Evolutionary conservation across 257 asterid genomes (phyloP).

Genomic region (Petunia axillaris): DNA sequence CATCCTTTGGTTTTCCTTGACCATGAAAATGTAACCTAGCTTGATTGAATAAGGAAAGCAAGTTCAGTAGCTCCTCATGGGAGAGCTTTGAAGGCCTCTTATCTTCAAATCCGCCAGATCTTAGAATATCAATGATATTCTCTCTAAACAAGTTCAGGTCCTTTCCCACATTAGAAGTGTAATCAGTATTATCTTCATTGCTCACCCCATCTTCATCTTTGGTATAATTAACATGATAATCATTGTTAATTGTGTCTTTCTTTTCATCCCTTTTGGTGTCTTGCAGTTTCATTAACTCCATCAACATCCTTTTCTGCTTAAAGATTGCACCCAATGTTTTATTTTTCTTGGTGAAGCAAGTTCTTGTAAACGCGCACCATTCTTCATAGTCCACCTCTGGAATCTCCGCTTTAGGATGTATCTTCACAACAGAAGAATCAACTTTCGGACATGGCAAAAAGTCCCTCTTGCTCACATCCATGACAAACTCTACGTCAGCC

Average conservation of each 20-base stretch:
- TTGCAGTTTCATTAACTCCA: constrained; percentile 66
- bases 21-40: constrained; percentile 69
- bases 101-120: constrained; percentile 57
- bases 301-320: constrained; percentile 78
- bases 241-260: constrained; percentile 21
- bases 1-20: constrained; percentile 39
- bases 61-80: constrained; percentile 55
- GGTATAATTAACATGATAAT: constrained; percentile 25
- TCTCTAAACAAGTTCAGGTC: constrained; percentile 49
- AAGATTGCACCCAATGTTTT: constrained; percentile 87
- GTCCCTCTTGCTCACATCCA: constrained; percentile 92
- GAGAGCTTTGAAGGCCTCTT: constrained; percentile 89
- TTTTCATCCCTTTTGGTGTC: constrained; percentile 28
- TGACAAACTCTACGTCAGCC: constrained; percentile 78
- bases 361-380: constrained; percentile 88
- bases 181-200: constrained; percentile 28
- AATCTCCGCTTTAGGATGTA: constrained; percentile 61
- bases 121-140: constrained; percentile 49
- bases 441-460: constrained; percentile 85
- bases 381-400: constrained; percentile 70
- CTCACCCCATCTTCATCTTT: constrained; percentile 37
- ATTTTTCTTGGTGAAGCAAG: constrained; percentile 82
- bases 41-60: constrained; percentile 64
- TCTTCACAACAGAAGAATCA: constrained; percentile 80
- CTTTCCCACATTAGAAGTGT: constrained; percentile 20